Base-by-base conservation (phyloP, 1,139 yeast species). In the Meyerozyma sp. region DNA sequence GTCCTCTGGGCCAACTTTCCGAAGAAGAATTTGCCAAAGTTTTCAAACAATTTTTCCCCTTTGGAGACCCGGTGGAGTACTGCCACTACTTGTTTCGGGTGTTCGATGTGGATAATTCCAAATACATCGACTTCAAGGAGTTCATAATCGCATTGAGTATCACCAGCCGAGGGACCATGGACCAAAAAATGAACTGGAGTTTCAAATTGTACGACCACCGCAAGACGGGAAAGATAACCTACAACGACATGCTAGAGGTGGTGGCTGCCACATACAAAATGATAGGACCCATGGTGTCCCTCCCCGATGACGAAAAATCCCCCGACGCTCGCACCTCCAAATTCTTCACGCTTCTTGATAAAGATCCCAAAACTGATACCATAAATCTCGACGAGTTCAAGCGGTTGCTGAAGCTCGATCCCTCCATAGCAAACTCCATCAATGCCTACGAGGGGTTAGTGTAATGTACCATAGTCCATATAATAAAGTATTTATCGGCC, bases 1-100 rank as follows among this genome's bases (percentile, higher is more conserved):
- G 97, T 62, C 98, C 98, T 0, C 75, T 81, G 39, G 98, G 98
- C 0, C 93, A 85, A 59, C 71, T 94, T 38, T 81, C 90, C 8
- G 86, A 85, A 57, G 88, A 85, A 43, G 98, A 93, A 59, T 90
- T 94, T 62, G 82, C 87, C 51, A 88, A 87, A 62, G 91, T 93
- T 18, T 94, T 90, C 68, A 89, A 88, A 62, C 98, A 93, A 60
- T 94, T 91, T 63, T 94, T 94, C 70, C 99, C 99, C 18, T 94
- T 94, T 70, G 99, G 99, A 2, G 96, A 93, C 57, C 96, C 98
- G 0, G 79, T 85, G 10, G 93, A 90, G 46, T 94, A 90, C 66
- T 88, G 96, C 47, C 89, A 82, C 49, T 87, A 84, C 56, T 83
- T 94, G 27, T 94, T 94, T 65, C 81, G 82, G 47, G 95, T 89